phyloP scores from a whole-genome alignment of 805 yeast genomes.

The Candida nonsorbophila region DNA sequence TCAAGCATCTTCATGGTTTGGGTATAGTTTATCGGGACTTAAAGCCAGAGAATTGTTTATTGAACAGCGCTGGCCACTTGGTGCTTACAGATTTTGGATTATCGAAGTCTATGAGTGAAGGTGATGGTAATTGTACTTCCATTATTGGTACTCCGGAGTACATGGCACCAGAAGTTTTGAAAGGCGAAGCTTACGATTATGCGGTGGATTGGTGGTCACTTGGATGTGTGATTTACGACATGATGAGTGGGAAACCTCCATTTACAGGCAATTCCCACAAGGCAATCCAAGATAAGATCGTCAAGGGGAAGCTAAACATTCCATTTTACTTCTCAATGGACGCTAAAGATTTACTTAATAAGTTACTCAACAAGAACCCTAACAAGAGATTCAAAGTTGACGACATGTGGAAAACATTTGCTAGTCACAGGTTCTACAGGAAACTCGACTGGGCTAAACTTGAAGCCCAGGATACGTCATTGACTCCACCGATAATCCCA shows the following conservation, averaged over 20 bases:
- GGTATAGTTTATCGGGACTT: constrained; percentile 39
- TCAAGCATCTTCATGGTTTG: constrained; percentile 33
- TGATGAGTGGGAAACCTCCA: constrained; percentile 42
- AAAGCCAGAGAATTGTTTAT: constrained; percentile 42
- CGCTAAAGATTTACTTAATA: constrained; percentile 36
- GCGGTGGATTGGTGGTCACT: constrained; percentile 46
- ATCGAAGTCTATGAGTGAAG: constrained; percentile 27
- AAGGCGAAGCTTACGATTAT: constrained; percentile 36
- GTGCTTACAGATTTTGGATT: constrained; percentile 43
- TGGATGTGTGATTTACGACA: constrained; percentile 40
- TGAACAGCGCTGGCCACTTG: constrained; percentile 32
- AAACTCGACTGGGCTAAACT: constrained; percentile 32
- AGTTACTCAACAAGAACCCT: constrained; percentile 33
- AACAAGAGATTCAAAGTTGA: constrained; percentile 33
- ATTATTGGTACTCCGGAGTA: constrained; percentile 43
- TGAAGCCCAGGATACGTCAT: constrained; percentile 17
- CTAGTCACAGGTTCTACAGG: constrained; percentile 34
- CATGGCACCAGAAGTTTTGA: constrained; percentile 44
- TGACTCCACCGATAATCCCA: constrained; percentile 37
- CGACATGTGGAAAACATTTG: constrained; percentile 23
- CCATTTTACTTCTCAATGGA: constrained; percentile 38
- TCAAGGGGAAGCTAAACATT: constrained; percentile 26
- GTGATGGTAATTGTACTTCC: constrained; percentile 16
- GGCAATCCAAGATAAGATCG: constrained; percentile 34
- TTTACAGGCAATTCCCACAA: constrained; percentile 38